Base-by-base conservation (phyloP, 2,329 filamentous ascomycete genomes). In the Clonostachys solani region DNA sequence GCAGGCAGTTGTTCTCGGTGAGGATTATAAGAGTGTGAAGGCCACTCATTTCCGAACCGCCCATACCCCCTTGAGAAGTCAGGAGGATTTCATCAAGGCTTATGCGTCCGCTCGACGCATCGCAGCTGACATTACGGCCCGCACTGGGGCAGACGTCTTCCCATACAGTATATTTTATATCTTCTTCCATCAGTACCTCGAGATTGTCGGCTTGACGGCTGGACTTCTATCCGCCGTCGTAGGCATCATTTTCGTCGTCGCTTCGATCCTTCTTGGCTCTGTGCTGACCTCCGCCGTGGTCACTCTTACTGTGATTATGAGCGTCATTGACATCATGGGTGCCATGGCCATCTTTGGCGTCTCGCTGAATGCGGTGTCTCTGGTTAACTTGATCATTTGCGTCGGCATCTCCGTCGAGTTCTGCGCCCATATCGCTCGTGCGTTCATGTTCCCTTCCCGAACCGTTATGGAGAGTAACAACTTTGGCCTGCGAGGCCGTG, bases 161-260 rank as follows among this genome's bases (percentile, higher is more conserved):
- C 90, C 94, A 0, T 99, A 99, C 72, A 95, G 89, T 56, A 86
- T 96, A 50, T 96, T 96, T 65, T 99, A 99, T 72, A 92, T 99
- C 64, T 99, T 97, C 79, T 99, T 99, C 64, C 94, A 99, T 63
- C 94, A 97, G 64, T 99, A 99, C 61, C 80, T 89, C 6, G 81
- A 81, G 49, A 97, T 99, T 51, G 83, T 95, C 17, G 77, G 79
- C 12, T 77, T 97, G 5, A 92, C 92, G 0, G 86, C 80, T 1
- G 82, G 86, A 0, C 80, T 99, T 2, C 79, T 99, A 33, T 86
- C 87, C 38, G 87, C 89, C 5, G 92, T 91, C 0, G 75, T 97
- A 13, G 89, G 79, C 23, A 88, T 96, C 54, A 95, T 97, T 50
- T 86, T 96, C 49, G 62, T 87, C 50, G 80, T 99, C 42, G 86